Evolutionary conservation across 768 basidiomycete species (phyloP).

Genomic region (Pisolithus sp.): DNA sequence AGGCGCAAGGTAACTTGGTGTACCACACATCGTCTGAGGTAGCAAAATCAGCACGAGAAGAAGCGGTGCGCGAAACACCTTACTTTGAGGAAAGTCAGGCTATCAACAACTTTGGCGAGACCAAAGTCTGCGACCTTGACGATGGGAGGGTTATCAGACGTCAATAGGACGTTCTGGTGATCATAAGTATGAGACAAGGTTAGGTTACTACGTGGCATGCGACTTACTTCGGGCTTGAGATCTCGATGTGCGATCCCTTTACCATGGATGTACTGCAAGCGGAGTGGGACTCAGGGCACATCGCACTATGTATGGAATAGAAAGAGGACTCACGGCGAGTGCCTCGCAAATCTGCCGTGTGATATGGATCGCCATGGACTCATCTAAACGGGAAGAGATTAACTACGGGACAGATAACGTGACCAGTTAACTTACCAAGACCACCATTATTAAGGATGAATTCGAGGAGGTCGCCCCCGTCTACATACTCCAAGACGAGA

Average conservation of each 20-base stretch:
- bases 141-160: conserved; percentile 54
- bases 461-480: conserved; percentile 86
- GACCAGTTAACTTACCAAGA: conserved; percentile 42
- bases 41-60: conserved; percentile 1
- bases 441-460: conserved; percentile 60
- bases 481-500: conserved; percentile 77
- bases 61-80: background rate
- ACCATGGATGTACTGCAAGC: conserved; percentile 54
- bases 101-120: conserved; percentile 86
- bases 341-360: conserved; percentile 82
- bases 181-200: conserved; percentile 1
- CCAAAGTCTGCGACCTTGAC: conserved; percentile 97
- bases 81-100: conserved; percentile 69
- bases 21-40: conserved; percentile 87
- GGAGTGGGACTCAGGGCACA: conserved; percentile 2
- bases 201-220: background rate
- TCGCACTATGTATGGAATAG: background rate
- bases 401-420: background rate
- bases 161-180: conserved; percentile 75
- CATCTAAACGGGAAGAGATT: conserved; percentile 29
- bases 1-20: conserved; percentile 89
- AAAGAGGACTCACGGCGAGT: conserved; percentile 44
- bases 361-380: conserved; percentile 57
- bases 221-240: conserved; percentile 73
- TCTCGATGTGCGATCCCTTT: conserved; percentile 88